Base-by-base conservation (phyloP, 1,284 basidiomycete species). In the Cryptococcus hybrid region DNA sequence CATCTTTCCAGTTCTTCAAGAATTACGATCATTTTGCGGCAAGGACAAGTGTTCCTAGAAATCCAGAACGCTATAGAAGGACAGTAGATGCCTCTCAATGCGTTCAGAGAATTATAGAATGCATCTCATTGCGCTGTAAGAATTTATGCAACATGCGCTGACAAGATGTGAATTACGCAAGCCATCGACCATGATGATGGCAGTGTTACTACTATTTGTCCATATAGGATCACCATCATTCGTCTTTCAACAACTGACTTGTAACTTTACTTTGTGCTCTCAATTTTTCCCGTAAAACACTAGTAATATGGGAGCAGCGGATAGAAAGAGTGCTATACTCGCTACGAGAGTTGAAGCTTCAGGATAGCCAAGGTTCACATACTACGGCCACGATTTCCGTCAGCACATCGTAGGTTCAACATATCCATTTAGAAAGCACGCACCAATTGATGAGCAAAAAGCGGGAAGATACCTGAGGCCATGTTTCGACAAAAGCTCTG, bases 401-500 rank as follows among this genome's bases (percentile, higher is more conserved):
- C 18, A 18, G 18, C 18, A 18, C 47, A 12, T 12, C n/a, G 30
- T 15, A n/a, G 13, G 30, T 30, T n/a, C 24, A 13, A 40, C 11
- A 46, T 44, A 5, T 42, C 13, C 2, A 43, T 56, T 53, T 43
- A 61, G 48, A 7, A 47, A n/a, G 12, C 18, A n/a, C 13, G 2
- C 15, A 65, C 63, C 69, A 77, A 72, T 35, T 63, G 63, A 37
- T 60, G 47, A 1, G 63, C 69, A 52, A 78, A 78, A 79, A 71
- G 18, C 2, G 76, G 75, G 52, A 77, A 74, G 2, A 67, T 40
- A 5, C 66, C 69, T 5, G 64, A 61, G 30, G 70, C 57, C 8
- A 78, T 47, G 63, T 79, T 79, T 36, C 78, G 59, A 4, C 69
- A 63, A 40, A 79, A 71, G 24, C 59, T 66, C 47, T 79, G 78